Evolutionary conservation across 1,284 basidiomycete genomes (phyloP), one percentile per base, ranked within the genome.

Genomic region (Hemileia vastatrix): DNA sequence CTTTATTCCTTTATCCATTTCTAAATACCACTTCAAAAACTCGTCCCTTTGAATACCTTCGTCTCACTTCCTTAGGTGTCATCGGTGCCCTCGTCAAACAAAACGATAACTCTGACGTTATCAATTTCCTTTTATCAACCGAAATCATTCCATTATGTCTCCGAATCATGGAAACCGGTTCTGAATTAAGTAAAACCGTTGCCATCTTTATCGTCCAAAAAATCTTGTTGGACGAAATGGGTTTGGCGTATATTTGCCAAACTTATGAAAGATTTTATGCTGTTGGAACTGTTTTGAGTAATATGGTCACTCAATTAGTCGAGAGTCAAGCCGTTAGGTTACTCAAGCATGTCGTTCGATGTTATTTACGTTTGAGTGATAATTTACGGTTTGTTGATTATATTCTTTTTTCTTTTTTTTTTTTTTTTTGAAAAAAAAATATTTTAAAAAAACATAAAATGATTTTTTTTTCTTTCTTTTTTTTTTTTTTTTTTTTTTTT

Each of bases 201-300:
- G 95, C 95, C 52, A 99, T 99, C 74, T 99, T 99, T 78, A 99
- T 99, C 73, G 95, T 99, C 2, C 95, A 99, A 77, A 99, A 98
- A 81, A 98, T 99, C 69, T 81, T 99, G 19, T 82, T 98, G 58
- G 95, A 99, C 76, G 95, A 99, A 78, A 92, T 94, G 8, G 94
- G 95, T 9, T 79, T 99, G 65, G 93, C 91, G 27, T 99, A 99
- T 77, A 98, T 99, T 74, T 98, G 94, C 74, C 94, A 98, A 78
- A 98, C 95, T 15, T 98, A 98, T 77, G 95, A 99, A 77, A 83
- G 95, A 52, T 99, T 99, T 80, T 98, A 97, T 76, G 95, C 95
- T 13, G 95, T 99, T 57, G 94, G 93, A 8, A 96, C 94, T 2
- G 95, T 99, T 27, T 81, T 99, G 64, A 90, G 89, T 80, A 97